phyloP scores from a whole-genome alignment of 2,329 filamentous ascomycete genomes.

The Colletotrichum gigasporum region DNA sequence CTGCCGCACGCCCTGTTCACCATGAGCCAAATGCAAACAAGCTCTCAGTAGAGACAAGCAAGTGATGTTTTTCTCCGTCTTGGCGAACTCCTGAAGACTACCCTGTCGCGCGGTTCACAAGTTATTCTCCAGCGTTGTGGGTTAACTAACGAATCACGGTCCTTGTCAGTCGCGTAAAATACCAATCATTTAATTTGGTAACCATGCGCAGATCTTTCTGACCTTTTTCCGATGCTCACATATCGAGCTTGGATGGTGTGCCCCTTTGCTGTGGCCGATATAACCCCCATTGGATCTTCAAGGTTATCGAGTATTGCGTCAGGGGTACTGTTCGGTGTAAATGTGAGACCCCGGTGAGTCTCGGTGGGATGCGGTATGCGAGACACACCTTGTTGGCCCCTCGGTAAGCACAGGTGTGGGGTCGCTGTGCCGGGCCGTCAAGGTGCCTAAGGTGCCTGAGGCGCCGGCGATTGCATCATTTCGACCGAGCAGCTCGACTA shows the following conservation, averaged over 20 bases:
- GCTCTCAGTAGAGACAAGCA: neutral
- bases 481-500: conserved; percentile 21
- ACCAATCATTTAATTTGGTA: too few relatives aligned
- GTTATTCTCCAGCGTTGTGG: neutral
- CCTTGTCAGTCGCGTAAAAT: neutral
- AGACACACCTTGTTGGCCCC: neutral
- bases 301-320: too few relatives aligned
- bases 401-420: neutral
- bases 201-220: too few relatives aligned
- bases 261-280: too few relatives aligned
- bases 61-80: neutral
- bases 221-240: too few relatives aligned
- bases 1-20: neutral
- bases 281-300: neutral
- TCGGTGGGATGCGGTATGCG: neutral
- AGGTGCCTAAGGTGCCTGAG: conserved; percentile 32
- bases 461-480: conserved; percentile 30
- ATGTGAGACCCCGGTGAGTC: neutral
- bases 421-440: conserved; percentile 8
- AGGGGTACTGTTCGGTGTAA: too few relatives aligned
- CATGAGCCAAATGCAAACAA: neutral
- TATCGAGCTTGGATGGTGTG: too few relatives aligned
- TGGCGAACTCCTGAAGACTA: neutral
- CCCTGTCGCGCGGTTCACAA: neutral
- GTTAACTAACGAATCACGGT: neutral